Conservation (phyloP, 139 green algal species). For the Chlamydomonas incerta region DNA sequence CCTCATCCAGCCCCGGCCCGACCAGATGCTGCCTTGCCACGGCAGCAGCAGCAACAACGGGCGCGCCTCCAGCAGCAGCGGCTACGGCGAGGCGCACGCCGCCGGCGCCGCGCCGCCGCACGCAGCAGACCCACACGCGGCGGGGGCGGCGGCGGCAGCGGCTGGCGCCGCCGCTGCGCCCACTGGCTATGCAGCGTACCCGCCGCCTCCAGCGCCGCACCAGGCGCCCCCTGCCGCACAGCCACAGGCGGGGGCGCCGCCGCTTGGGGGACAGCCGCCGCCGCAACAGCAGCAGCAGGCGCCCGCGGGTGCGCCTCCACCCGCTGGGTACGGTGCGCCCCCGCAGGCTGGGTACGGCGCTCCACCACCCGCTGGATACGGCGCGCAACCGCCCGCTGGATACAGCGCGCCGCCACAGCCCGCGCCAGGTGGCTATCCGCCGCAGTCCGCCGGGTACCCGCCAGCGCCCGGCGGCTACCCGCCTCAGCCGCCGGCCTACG, state of each 20-base stretch:
- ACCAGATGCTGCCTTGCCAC: constrained; percentile 24
- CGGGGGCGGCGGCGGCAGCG: constrained; percentile 8
- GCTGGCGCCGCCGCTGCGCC: too few species aligned
- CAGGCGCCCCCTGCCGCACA: not conserved
- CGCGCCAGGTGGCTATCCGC: too few species aligned
- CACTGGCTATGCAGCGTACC: not conserved
- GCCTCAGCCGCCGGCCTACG: too few species aligned
- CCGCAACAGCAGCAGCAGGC: not conserved
- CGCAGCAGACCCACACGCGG: not conserved
- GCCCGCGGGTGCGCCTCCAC: not conserved
- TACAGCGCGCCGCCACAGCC: too few species aligned
- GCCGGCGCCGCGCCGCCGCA: not conserved
- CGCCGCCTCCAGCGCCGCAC: not conserved
- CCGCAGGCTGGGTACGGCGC: too few species aligned
- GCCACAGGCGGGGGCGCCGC: not conserved
- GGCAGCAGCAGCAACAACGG: not conserved
- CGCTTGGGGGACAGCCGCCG: not conserved
- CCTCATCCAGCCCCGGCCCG: constrained; percentile 2
- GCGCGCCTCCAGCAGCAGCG: not conserved
- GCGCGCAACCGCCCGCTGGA: too few species aligned
- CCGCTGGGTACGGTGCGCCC: too few species aligned
- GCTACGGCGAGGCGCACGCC: too few species aligned
- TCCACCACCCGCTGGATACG: too few species aligned
- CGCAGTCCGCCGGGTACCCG: too few species aligned
- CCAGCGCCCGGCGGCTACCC: too few species aligned